A percentile compares a stretch with the other conserved stretches of the same genome.
Evolutionary conservation across 2,329 filamentous ascomycete genomes (phyloP).

Genomic region (Fusarium coicis): DNA sequence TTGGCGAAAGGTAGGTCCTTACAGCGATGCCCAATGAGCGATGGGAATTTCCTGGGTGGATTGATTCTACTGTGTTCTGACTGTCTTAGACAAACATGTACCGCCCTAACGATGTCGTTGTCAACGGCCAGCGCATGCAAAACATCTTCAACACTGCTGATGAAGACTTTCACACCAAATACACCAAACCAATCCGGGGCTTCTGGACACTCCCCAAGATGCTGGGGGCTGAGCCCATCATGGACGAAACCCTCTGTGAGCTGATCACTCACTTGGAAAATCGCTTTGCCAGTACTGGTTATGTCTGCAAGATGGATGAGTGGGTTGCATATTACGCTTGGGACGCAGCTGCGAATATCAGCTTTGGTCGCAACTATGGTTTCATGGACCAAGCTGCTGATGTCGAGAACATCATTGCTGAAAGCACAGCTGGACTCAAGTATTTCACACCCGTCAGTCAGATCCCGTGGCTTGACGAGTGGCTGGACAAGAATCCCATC

Average conservation of each 20-base stretch:
- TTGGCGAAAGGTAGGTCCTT: slow-evolving; percentile 22
- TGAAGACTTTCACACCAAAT: slow-evolving; percentile 34
- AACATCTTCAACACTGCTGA: slow-evolving; percentile 40
- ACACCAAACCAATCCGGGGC: slow-evolving; percentile 36
- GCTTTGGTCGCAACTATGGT: slow-evolving; percentile 26
- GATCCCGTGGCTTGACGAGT: slow-evolving; percentile 37
- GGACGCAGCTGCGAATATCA: slow-evolving; percentile 36
- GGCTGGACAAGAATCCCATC: slow-evolving; percentile 39
- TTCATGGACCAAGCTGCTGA: slow-evolving; percentile 30
- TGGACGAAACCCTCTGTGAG: slow-evolving; percentile 33
- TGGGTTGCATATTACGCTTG: slow-evolving; percentile 38
- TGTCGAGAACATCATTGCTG: slow-evolving; percentile 24
- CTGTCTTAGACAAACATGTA: slow-evolving; percentile 22
- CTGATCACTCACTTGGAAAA: slow-evolving; percentile 22
- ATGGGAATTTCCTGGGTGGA: too few species aligned
- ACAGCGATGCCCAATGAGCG: too few species aligned
- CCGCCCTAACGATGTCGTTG: slow-evolving; percentile 30
- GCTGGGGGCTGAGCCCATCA: slow-evolving; percentile 34
- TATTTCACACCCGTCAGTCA: slow-evolving; percentile 38
- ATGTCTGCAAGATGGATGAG: slow-evolving; percentile 34
- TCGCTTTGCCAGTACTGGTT: slow-evolving; percentile 11
- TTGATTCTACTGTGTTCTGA: background rate
- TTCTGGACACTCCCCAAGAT: slow-evolving; percentile 38
- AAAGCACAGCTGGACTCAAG: slow-evolving; percentile 22
- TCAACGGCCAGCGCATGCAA: slow-evolving; percentile 35